Base-by-base conservation (phyloP, 305 asterid species). In the Solanum hybrid region DNA sequence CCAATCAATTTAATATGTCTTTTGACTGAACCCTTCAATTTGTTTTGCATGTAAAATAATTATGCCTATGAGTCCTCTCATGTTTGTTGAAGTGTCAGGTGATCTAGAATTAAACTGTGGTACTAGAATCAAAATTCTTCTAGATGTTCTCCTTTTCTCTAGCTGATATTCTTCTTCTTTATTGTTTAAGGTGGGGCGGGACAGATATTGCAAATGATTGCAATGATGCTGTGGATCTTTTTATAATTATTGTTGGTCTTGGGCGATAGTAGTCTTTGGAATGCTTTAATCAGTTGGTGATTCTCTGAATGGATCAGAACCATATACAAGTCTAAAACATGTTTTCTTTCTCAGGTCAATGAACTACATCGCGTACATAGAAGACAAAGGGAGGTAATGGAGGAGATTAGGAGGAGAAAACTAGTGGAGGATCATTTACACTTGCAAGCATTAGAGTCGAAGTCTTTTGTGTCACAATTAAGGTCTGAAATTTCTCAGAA, bases 321-420 rank as follows among this genome's bases (percentile, higher is more conserved):
- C 20, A 69, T 32, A n/a, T 38, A 29, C 51, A 38, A 22, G 37
- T 60, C 75, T 42, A 79, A 81, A 27, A 24, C 27, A 35, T 76
- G 29, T 69, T 37, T 86, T 27, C 64, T 51, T 80, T 82, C 40
- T 69, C 86, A 96, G 99, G 96, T 95, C 89, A 94, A 91, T 90
- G 99, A 96, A 89, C 93, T 96, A 36, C 99, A 96, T 90, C 95
- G 95, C 79, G 42, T 96, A 86, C 92, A 95, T 88, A 76, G 91
- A 91, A 94, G 95, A 89, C 99, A 95, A 78, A 96, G 89, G 89
- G 98, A 94, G 88, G 88, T 96, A 90, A 95, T 94, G 95, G 93
- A 91, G 77, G 97, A 94, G 85, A 86, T 90, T 88, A 91, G 92
- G 91, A 86, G 87, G 93, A 89, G 93, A 88, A 91, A 90, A 79